Evolutionary conservation across 2,329 filamentous ascomycete species (phyloP).

Genomic region (Colletotrichum shisoi): DNA sequence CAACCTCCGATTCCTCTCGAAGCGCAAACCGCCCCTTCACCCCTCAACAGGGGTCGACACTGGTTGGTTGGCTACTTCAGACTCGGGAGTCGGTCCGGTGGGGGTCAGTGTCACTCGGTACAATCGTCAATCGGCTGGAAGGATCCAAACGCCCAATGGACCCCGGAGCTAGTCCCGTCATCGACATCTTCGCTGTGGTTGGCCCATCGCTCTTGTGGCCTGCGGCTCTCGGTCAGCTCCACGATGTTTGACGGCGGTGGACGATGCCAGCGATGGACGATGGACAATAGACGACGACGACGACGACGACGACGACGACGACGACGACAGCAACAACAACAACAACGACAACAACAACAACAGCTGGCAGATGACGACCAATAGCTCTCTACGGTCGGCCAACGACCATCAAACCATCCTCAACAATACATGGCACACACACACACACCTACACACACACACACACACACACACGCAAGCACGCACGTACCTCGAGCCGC

Average conservation of each 20-base stretch:
- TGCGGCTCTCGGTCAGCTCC: too few relatives aligned
- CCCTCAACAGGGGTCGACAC: not conserved
- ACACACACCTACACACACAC: not conserved
- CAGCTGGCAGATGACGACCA: not conserved
- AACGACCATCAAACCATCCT: not conserved
- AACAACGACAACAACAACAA: not conserved
- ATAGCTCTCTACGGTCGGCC: not conserved
- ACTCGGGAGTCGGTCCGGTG: not conserved
- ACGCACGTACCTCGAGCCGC: not conserved
- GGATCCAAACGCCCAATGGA: not conserved
- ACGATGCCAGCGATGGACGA: too few relatives aligned
- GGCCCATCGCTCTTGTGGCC: not conserved
- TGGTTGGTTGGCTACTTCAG: too few relatives aligned
- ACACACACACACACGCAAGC: not conserved
- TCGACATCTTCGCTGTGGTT: slow-evolving; percentile 19
- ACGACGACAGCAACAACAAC: not conserved
- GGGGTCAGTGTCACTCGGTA: not conserved
- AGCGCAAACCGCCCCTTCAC: slow-evolving; percentile 11
- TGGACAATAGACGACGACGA: too few relatives aligned
- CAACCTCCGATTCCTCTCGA: slow-evolving; percentile 25
- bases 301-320: too few relatives aligned
- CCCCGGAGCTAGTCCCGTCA: slow-evolving; percentile 36
- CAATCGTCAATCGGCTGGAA: not conserved
- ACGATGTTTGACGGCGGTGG: too few relatives aligned
- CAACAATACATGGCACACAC: slow-evolving; percentile 7